phyloP scores from a whole-genome alignment of 129 eudicot genomes.

The Flaveria linearis region DNA sequence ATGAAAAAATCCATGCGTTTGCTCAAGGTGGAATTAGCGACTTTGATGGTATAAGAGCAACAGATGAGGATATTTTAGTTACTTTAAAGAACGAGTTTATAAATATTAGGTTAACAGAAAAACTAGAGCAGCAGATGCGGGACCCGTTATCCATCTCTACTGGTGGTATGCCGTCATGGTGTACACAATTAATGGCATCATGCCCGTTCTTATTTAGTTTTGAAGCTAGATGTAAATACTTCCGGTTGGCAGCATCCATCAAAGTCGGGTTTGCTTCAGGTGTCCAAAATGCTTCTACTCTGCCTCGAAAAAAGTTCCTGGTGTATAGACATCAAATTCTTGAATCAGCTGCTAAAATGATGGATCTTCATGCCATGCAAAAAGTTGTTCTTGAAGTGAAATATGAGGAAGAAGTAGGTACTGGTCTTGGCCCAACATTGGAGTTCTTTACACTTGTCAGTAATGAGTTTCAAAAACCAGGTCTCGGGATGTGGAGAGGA shows the following conservation, averaged over 20 bases:
- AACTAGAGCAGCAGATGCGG: conserved; percentile 86
- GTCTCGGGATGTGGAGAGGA: conserved; percentile 90
- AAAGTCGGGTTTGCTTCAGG: conserved; percentile 42
- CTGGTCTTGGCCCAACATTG: conserved; percentile 96
- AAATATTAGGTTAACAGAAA: conserved; percentile 73
- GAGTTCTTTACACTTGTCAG: conserved; percentile 93
- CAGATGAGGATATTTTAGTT: conserved; percentile 25
- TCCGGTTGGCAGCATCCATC: conserved; percentile 60
- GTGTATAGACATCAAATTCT: conserved; percentile 65
- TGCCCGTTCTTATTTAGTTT: conserved; percentile 83
- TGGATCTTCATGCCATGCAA: conserved; percentile 64
- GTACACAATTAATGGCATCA: conserved; percentile 56
- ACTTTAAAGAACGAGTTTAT: conserved; percentile 62
- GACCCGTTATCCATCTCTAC: conserved; percentile 64
- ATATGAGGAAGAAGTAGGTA: conserved; percentile 88
- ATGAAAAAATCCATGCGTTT: conserved; percentile 51
- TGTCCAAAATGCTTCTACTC: conserved; percentile 37
- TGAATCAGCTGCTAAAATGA: conserved; percentile 82
- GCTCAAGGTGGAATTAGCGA: conserved; percentile 61
- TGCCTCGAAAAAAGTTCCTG: conserved; percentile 69
- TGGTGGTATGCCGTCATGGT: conserved; percentile 92
- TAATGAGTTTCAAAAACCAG: conserved; percentile 72
- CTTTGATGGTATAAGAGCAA: conserved; percentile 48
- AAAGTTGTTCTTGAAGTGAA: conserved; percentile 79
- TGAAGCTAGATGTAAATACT: conserved; percentile 75